Evolutionary conservation across 345 rosid species (phyloP), one percentile per base, ranked within the genome.

Genomic region (Eutrema japonicum): DNA sequence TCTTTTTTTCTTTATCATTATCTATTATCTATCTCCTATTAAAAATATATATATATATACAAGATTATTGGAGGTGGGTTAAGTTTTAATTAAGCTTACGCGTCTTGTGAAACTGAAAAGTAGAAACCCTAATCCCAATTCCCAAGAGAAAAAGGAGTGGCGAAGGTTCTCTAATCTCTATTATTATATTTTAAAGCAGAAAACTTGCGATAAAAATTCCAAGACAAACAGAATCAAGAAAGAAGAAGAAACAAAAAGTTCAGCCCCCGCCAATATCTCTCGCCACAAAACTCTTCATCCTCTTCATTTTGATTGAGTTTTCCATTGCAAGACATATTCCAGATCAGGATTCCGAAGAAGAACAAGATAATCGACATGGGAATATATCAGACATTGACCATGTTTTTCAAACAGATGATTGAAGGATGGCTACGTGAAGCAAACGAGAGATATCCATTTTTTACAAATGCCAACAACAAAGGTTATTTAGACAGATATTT

Each of bases 351-450:
- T 60, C 48, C 35, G 27, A 12, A 10, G 35, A 3, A 60, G 3
- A 40, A 4, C 10, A 60, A 42, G 46, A 27, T 30, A 13, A 61
- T 42, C 11, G 27, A 61, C 22, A 41, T 60, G 49, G 16, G n/a
- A 10, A 14, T 56, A 8, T n/a, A 7, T 16, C 42, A 22, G 5
- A 7, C 3, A 59, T 59, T 41, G 48, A 59, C 35, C 48, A 59
- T 2, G 13, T 40, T 40, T 26, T 40, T 59, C 33, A 59, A 59
- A 59, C 10, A 40, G 47, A 59, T 59, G 48, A 59, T 59, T 18
- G 35, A 40, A 59, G 18, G 64, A 40, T 59, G 54, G 54, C 30
- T 3, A 49, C 54, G 54, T 49, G 54, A 49, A 22, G 30, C 48
- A 59, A n/a, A 22, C 32, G 47, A 59, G 48, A 59, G 30, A 38